Evolutionary conservation across 139 green algal genomes (phyloP).

Genomic region (Micractinium sp.): DNA sequence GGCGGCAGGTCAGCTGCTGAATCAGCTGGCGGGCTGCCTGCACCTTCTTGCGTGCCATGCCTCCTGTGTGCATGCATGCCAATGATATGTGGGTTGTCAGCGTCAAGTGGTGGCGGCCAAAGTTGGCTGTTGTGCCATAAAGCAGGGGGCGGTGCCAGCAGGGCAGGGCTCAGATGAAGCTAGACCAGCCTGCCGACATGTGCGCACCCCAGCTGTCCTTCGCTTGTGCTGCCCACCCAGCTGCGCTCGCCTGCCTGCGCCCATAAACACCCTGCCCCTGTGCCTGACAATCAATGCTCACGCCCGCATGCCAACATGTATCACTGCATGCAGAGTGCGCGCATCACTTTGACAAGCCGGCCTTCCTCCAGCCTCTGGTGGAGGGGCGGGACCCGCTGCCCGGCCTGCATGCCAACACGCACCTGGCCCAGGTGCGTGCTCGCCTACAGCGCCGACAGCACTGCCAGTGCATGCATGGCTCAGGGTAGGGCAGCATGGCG

Average conservation of each 20-base stretch:
- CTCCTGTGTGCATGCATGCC: too few relatives aligned
- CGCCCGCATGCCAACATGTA: neutral
- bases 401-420: slow-evolving; percentile 76
- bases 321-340: slow-evolving; percentile 41
- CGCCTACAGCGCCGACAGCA: neutral
- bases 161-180: neutral
- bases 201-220: neutral
- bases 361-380: slow-evolving; percentile 56
- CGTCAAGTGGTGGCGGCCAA: neutral
- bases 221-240: too few relatives aligned
- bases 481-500: too few relatives aligned
- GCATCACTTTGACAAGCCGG: slow-evolving; percentile 62
- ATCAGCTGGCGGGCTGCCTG: too few relatives aligned
- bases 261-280: too few relatives aligned
- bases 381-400: slow-evolving; percentile 51
- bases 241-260: too few relatives aligned
- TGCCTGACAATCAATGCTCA: neutral
- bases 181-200: neutral
- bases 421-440: slow-evolving; percentile 69
- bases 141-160: too few relatives aligned
- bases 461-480: neutral
- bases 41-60: too few relatives aligned
- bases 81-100: too few relatives aligned
- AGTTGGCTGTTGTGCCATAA: too few relatives aligned
- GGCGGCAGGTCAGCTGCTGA: neutral